Evolutionary conservation across 2,329 filamentous ascomycete species (phyloP), one percentile per base, ranked within the genome.

Genomic region (Scedosporium apiospermum): DNA sequence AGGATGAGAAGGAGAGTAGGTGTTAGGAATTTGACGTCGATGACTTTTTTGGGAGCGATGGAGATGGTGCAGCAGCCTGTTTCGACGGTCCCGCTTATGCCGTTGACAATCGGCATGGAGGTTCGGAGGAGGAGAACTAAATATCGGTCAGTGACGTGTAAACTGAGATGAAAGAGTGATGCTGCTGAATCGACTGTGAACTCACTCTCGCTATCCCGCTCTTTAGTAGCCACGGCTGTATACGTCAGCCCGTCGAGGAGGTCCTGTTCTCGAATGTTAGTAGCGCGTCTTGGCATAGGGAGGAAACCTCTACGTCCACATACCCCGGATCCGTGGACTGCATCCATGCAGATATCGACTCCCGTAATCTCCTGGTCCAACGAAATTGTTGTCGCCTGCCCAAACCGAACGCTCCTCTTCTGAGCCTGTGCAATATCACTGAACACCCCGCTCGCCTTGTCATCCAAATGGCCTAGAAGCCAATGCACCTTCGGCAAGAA

Each of bases 21-120:
- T 67, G 88, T 80, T 53, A 90, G 79, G 68, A 92, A 91, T 69
- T 88, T 87, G 14, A 88, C 72, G 69, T 91, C 87, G 21, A 84
- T 71, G 16, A 87, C 73, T n/a, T 71, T 74, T 10, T 74, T 74
- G 5, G 74, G 68, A 0, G 72, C 74, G 1, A 84, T 71, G 38
- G 72, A 72, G 7, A 85, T 65, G 26, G 71, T 69, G 42, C 77
- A 76, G 3, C 73, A 72, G n/a, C 71, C 70, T 1, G 75, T 75
- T 1, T 72, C 67, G 3, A 74, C 68, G 42, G 73, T 71, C 62
- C 77, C 77, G 67, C 83, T 89, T 63, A 88, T 83, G 46, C 84
- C 84, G 60, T 86, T 86, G 63, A 80, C 72, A 3, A 87, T 80
- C 10, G 76, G 72, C 12, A 86, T 75, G 0, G 72, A 69, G 1